phyloP scores from a whole-genome alignment of 106 monocot genomes.

The Triglochin maritima region DNA sequence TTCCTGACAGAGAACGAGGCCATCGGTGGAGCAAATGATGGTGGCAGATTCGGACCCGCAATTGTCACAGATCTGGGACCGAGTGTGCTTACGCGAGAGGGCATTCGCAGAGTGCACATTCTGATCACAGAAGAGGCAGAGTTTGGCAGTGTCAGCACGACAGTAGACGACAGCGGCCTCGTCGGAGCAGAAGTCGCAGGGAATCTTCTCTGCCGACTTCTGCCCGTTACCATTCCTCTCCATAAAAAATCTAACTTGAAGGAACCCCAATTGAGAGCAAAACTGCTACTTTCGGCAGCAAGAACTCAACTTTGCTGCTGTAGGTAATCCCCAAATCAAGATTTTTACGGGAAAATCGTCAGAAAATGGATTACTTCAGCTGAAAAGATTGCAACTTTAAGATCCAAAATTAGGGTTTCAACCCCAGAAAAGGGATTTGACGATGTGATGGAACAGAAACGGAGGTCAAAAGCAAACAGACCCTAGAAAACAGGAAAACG shows the following conservation, averaged over 20 bases:
- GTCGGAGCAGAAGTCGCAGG: slow-evolving; percentile 57
- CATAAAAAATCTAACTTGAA: not conserved
- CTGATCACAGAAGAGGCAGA: slow-evolving; percentile 73
- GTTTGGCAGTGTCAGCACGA: slow-evolving; percentile 58
- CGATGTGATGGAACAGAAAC: too few species aligned
- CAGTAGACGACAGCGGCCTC: slow-evolving; percentile 53
- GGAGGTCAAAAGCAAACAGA: too few species aligned
- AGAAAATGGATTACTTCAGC: too few species aligned
- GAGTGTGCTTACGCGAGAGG: slow-evolving; percentile 58
- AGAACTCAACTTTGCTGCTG: too few species aligned
- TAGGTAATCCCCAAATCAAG: too few species aligned
- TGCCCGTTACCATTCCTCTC: not conserved
- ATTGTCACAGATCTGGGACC: slow-evolving; percentile 50
- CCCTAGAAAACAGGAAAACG: too few species aligned
- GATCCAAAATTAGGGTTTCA: too few species aligned
- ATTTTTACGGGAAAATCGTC: too few species aligned
- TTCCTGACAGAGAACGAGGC: slow-evolving; percentile 47
- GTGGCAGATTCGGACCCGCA: slow-evolving; percentile 42
- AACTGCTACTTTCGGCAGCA: too few species aligned
- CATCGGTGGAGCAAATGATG: slow-evolving; percentile 19
- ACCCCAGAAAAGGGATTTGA: too few species aligned
- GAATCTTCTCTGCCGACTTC: not conserved
- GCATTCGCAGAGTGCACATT: slow-evolving; percentile 61
- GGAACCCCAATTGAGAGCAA: not conserved
- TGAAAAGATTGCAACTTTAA: too few species aligned